These are phyloP conservation scores for Alternaria longipes DNA, from an alignment of 2,329 filamentous ascomycete genomes.

Conservation along the genomic window DNA sequence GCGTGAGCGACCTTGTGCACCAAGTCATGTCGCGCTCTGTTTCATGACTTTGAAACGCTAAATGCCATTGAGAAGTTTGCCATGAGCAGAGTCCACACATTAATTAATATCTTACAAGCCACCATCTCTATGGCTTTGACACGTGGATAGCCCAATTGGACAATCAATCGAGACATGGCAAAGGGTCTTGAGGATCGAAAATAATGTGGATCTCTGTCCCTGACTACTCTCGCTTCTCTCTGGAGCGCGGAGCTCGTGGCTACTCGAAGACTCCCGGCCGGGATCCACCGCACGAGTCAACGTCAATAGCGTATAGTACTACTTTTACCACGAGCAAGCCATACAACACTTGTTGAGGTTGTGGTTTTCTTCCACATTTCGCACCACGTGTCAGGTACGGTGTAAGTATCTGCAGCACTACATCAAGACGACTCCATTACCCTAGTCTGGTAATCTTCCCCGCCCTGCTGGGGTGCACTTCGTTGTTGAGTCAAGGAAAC, in stretches of 20 bases:
- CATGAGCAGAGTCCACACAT: conserved; percentile 1
- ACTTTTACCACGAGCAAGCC: conserved; percentile 5
- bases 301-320: conserved; percentile 6
- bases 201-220: conserved; percentile 13
- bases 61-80: conserved; percentile 1
- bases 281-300: conserved; percentile 22
- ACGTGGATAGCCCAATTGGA: not conserved
- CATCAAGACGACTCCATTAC: not conserved
- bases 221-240: conserved; percentile 14
- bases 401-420: not conserved
- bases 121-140: not conserved
- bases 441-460: not conserved
- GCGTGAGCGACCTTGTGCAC: conserved; percentile 9
- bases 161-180: not conserved
- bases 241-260: conserved; percentile 20
- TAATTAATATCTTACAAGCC: conserved; percentile 25
- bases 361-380: not conserved
- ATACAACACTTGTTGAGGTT: conserved; percentile 1
- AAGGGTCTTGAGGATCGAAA: not conserved
- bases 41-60: conserved; percentile 18
- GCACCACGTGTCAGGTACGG: conserved; percentile 2
- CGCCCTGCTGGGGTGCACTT: not conserved
- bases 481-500: not conserved
- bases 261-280: conserved; percentile 17
- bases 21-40: conserved; percentile 18